A percentile compares a stretch with the other conserved stretches of the same genome.
phyloP scores from a whole-genome alignment of 164 flowering plant genomes.

The Pachysandra terminalis region DNA sequence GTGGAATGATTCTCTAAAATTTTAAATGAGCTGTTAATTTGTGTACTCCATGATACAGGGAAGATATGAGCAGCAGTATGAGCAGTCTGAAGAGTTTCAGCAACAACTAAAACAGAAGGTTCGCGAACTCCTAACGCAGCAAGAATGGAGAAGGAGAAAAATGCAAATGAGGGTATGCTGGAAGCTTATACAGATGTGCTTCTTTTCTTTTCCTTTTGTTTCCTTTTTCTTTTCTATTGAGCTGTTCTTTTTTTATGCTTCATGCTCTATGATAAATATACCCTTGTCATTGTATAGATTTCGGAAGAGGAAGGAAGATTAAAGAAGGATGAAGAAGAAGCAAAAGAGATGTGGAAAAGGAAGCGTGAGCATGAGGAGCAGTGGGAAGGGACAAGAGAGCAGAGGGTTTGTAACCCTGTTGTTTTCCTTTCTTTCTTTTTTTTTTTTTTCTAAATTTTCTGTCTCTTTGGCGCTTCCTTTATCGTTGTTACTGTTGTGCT shows the following conservation, averaged over 20 bases:
- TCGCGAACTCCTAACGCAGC: conserved; percentile 83
- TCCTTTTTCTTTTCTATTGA: no score
- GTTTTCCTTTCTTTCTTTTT: no score
- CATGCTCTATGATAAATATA: background rate
- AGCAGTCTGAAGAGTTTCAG: conserved; percentile 81
- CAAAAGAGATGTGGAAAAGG: conserved; percentile 96
- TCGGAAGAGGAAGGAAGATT: conserved; percentile 97
- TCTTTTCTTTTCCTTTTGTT: background rate
- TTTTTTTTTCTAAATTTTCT: background rate
- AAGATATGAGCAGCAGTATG: conserved; percentile 80
- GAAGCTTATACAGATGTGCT: background rate
- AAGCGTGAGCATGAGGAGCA: conserved; percentile 99
- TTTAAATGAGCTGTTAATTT: background rate
- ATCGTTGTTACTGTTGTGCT: no score
- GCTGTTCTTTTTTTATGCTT: background rate
- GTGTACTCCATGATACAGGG: conserved; percentile 42
- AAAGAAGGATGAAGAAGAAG: conserved; percentile 96
- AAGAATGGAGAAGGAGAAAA: conserved; percentile 97
- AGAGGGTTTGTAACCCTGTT: conserved; percentile 59
- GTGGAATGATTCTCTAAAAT: background rate
- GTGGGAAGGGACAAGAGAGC: conserved; percentile 98
- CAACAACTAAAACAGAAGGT: conserved; percentile 77
- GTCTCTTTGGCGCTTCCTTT: background rate
- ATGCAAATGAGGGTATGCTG: conserved; percentile 89
- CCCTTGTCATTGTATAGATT: conserved; percentile 44